phyloP scores from a whole-genome alignment of 1,139 yeast species.

The Yamadazyma oceani region DNA sequence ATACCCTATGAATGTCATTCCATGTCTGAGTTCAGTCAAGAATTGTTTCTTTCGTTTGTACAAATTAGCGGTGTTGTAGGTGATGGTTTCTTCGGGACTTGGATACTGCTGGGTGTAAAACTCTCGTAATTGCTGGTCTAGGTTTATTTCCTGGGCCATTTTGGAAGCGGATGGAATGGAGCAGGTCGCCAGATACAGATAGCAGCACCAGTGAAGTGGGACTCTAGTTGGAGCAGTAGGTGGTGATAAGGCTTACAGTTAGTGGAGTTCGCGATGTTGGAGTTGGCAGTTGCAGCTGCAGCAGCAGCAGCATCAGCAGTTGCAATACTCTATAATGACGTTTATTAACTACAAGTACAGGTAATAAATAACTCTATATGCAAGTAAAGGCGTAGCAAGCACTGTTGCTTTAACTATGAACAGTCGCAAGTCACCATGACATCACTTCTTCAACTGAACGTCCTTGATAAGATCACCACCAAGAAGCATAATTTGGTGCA shows the following conservation, averaged over 20 bases:
- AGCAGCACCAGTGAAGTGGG: not conserved
- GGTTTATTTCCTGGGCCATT: slow-evolving; percentile 9
- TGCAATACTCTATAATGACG: too few relatives aligned
- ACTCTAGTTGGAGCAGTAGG: too few relatives aligned
- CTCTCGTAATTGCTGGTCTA: slow-evolving; percentile 26
- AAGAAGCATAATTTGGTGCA: slow-evolving; percentile 67
- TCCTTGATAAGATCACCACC: slow-evolving; percentile 67
- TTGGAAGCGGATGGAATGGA: not conserved
- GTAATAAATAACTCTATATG: too few relatives aligned
- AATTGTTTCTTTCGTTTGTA: slow-evolving; percentile 43
- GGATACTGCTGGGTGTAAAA: slow-evolving; percentile 36
- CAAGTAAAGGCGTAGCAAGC: too few relatives aligned
- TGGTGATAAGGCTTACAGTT: too few relatives aligned
- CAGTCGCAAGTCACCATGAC: too few relatives aligned
- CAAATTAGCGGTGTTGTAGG: slow-evolving; percentile 35
- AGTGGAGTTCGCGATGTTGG: too few relatives aligned
- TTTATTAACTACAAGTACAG: too few relatives aligned
- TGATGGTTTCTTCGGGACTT: slow-evolving; percentile 36
- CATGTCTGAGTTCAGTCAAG: slow-evolving; percentile 32
- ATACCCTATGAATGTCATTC: slow-evolving; percentile 30
- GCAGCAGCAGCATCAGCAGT: too few relatives aligned
- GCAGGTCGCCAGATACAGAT: not conserved
- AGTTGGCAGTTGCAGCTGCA: too few relatives aligned
- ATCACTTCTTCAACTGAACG: slow-evolving; percentile 1
- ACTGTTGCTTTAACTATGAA: too few relatives aligned